A percentile compares a stretch with the other conserved stretches of the same genome.
Evolutionary conservation across 83 land plant species (phyloP).

Genomic region (Picea abies): DNA sequence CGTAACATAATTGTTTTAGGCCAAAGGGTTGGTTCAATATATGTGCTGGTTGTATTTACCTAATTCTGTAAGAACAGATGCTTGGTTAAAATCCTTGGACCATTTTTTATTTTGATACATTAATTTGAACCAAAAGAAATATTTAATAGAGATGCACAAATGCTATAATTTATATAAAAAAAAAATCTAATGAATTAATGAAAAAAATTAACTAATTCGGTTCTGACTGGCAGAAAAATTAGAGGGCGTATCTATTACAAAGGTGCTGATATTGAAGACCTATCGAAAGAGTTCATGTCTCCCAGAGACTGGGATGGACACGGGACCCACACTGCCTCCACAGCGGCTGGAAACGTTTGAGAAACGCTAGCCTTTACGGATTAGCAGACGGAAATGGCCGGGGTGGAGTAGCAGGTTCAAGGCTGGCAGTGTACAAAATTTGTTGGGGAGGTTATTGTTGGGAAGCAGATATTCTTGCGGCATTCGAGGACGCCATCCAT

Average conservation of each 20-base stretch:
- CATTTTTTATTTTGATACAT: too few species aligned
- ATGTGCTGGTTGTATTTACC: too few species aligned
- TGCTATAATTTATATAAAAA: too few species aligned
- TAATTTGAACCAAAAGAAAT: too few species aligned
- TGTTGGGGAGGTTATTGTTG: conserved; percentile 19
- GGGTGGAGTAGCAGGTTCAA: not conserved
- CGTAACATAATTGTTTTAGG: too few species aligned
- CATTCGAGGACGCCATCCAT: conserved; percentile 43
- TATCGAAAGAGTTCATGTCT: not conserved
- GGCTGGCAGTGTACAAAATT: conserved; percentile 16
- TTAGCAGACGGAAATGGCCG: not conserved
- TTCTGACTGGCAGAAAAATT: not conserved
- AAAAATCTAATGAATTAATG: too few species aligned
- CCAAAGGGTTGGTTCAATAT: too few species aligned
- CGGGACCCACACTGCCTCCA: not conserved
- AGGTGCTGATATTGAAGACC: too few species aligned
- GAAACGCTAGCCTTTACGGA: not conserved
- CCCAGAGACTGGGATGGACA: not conserved
- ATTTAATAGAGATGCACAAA: too few species aligned
- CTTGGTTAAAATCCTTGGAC: too few species aligned
- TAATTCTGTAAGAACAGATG: too few species aligned
- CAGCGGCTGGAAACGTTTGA: not conserved
- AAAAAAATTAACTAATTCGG: too few species aligned
- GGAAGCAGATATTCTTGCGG: conserved; percentile 34
- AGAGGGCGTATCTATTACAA: not conserved